Conservation (phyloP, 2,329 filamentous ascomycete genomes). For the Aspergillus carbonarius region DNA sequence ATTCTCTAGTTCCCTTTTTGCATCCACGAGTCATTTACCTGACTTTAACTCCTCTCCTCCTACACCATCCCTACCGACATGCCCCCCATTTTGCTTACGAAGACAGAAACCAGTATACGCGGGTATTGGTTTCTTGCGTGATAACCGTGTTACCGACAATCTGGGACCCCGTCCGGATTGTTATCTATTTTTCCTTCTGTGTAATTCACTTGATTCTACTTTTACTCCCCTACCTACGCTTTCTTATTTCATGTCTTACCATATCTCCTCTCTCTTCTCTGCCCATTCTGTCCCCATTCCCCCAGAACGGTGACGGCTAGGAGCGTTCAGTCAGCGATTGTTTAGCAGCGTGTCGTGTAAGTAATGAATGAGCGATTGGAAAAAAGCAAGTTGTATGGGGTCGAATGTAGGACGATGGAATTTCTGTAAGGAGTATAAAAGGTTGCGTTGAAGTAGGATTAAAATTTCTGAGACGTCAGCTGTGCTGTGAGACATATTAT, state of each 20-base stretch:
- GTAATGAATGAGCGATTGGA: slow-evolving; percentile 2
- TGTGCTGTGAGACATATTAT: no score
- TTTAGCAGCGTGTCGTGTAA: slow-evolving; percentile 3
- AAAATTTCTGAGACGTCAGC: no score
- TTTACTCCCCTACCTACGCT: background rate
- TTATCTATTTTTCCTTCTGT: background rate
- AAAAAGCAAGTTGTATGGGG: background rate
- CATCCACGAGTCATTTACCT: background rate
- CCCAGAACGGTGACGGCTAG: background rate
- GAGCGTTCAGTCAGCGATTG: slow-evolving; percentile 1
- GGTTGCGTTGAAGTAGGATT: no score
- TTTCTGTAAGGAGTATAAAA: background rate
- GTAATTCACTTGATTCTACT: slow-evolving; percentile 1
- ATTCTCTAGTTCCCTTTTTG: slow-evolving; percentile 19
- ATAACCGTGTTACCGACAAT: background rate
- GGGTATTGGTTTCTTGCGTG: slow-evolving; percentile 2
- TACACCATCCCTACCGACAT: background rate
- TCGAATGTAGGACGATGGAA: background rate
- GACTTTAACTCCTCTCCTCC: background rate
- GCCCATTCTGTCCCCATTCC: background rate
- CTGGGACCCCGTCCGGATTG: background rate
- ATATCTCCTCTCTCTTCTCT: background rate
- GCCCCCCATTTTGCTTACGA: background rate
- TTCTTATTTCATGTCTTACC: slow-evolving; percentile 2
- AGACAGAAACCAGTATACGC: background rate